phyloP scores from a whole-genome alignment of 2,329 filamentous ascomycete species.

The Podosphaera xanthii region DNA sequence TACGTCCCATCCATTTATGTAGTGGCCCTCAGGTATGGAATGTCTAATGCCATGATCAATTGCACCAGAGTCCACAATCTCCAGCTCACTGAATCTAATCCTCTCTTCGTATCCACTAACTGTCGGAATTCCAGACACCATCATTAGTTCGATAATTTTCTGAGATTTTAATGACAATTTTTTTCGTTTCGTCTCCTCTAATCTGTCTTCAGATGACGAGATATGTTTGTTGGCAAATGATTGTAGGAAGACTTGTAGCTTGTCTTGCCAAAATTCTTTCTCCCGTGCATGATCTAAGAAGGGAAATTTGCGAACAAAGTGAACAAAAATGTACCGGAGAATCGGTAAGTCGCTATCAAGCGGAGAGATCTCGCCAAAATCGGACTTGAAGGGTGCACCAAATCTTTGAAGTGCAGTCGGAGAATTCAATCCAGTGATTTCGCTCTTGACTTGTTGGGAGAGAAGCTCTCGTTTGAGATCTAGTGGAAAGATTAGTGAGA shows the following conservation, averaged over 20 bases:
- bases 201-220: conserved; percentile 81
- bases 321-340: conserved; percentile 87
- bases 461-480: conserved; percentile 93
- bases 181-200: conserved; percentile 85
- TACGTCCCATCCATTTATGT: conserved; percentile 89
- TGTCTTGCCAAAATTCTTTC: conserved; percentile 99
- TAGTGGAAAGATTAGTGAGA: conserved; percentile 17
- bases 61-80: conserved; percentile 81
- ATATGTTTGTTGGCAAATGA: conserved; percentile 95
- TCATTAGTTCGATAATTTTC: conserved; percentile 96
- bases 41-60: conserved; percentile 76
- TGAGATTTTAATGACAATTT: conserved; percentile 85
- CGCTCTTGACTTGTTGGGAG: conserved; percentile 66
- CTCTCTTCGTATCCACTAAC: conserved; percentile 94
- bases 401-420: conserved; percentile 88
- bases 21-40: conserved; percentile 74
- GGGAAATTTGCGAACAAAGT: conserved; percentile 93
- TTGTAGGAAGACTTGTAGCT: conserved; percentile 85
- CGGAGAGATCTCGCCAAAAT: conserved; percentile 77
- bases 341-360: conserved; percentile 86
- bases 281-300: conserved; percentile 91
- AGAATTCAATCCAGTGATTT: conserved; percentile 82
- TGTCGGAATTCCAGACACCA: conserved; percentile 91
- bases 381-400: conserved; percentile 82
- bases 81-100: conserved; percentile 88